These are phyloP conservation scores for Fusarium setosum DNA, from an alignment of 2,329 filamentous ascomycete species.

Conservation along the genomic window DNA sequence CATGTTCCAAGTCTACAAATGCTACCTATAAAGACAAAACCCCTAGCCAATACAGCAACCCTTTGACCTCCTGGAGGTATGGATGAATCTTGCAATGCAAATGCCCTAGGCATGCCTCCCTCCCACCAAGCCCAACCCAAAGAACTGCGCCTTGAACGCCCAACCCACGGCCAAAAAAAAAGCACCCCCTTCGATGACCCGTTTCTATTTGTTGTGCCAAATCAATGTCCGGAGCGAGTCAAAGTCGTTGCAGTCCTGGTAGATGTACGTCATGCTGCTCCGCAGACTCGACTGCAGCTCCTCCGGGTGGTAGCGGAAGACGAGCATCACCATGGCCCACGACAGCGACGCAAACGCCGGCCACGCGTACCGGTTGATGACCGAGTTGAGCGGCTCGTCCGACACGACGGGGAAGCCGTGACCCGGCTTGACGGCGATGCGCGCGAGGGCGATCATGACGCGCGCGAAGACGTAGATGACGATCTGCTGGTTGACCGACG, in stretches of 20 bases:
- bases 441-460: slow-evolving; percentile 85
- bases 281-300: slow-evolving; percentile 90
- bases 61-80: slow-evolving; percentile 11
- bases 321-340: slow-evolving; percentile 95
- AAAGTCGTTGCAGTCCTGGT: slow-evolving; percentile 89
- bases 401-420: slow-evolving; percentile 63
- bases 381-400: slow-evolving; percentile 56
- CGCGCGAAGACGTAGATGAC: slow-evolving; percentile 98
- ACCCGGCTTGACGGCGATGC: slow-evolving; percentile 79
- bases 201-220: slow-evolving; percentile 81
- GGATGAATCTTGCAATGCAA: slow-evolving; percentile 26
- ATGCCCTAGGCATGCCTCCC: slow-evolving; percentile 13
- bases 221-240: slow-evolving; percentile 86
- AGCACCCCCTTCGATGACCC: not conserved
- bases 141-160: slow-evolving; percentile 35
- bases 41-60: slow-evolving; percentile 6
- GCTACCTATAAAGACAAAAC: slow-evolving; percentile 18
- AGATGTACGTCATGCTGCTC: slow-evolving; percentile 98
- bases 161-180: slow-evolving; percentile 2
- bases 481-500: slow-evolving; percentile 93
- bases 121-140: slow-evolving; percentile 5
- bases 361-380: slow-evolving; percentile 82
- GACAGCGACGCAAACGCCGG: slow-evolving; percentile 90
- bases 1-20: slow-evolving; percentile 27
- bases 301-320: slow-evolving; percentile 93